Percentiles rank a stretch among this genome's conserved stretches.
These are phyloP conservation scores for Sphaceloma murrayae DNA, from an alignment of 2,329 filamentous ascomycete genomes.

Conservation along the genomic window DNA sequence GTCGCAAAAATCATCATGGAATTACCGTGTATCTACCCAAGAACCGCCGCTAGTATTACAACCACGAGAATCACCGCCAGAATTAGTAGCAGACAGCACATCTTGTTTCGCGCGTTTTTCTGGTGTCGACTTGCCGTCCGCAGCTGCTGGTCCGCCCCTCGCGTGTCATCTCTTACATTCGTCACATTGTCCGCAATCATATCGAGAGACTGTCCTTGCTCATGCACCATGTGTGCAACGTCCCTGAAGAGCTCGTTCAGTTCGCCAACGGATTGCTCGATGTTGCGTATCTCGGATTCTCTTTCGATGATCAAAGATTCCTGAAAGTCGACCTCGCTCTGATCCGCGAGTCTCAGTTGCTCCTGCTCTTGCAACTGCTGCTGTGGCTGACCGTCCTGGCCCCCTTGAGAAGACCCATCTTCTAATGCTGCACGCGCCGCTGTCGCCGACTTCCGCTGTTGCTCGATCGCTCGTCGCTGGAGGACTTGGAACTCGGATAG, in stretches of 20 bases:
- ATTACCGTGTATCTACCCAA: constrained; percentile 48
- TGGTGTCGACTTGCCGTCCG: constrained; percentile 82
- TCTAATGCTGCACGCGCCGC: constrained; percentile 76
- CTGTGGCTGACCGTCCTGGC: constrained; percentile 45
- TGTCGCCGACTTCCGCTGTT: constrained; percentile 75
- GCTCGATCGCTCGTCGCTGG: constrained; percentile 84
- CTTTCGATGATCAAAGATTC: constrained; percentile 92
- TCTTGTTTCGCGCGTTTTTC: constrained; percentile 89
- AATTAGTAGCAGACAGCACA: constrained; percentile 83
- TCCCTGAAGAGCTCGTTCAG: constrained; percentile 95
- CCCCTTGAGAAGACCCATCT: constrained; percentile 28
- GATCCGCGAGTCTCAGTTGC: constrained; percentile 70
- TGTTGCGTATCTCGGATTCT: constrained; percentile 92
- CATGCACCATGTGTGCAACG: constrained; percentile 92
- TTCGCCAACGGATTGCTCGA: constrained; percentile 91
- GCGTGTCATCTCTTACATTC: constrained; percentile 68
- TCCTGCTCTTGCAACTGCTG: constrained; percentile 49
- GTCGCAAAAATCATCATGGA: not conserved
- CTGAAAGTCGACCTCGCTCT: constrained; percentile 96
- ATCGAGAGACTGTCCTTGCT: constrained; percentile 83
- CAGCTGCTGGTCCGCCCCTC: constrained; percentile 76
- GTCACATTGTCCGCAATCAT: constrained; percentile 84
- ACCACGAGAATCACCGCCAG: constrained; percentile 81
- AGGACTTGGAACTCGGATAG: constrained; percentile 85
- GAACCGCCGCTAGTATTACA: constrained; percentile 73